phyloP scores from a whole-genome alignment of 495 filamentous ascomycete genomes.

The Penicillium atrosanguineum region DNA sequence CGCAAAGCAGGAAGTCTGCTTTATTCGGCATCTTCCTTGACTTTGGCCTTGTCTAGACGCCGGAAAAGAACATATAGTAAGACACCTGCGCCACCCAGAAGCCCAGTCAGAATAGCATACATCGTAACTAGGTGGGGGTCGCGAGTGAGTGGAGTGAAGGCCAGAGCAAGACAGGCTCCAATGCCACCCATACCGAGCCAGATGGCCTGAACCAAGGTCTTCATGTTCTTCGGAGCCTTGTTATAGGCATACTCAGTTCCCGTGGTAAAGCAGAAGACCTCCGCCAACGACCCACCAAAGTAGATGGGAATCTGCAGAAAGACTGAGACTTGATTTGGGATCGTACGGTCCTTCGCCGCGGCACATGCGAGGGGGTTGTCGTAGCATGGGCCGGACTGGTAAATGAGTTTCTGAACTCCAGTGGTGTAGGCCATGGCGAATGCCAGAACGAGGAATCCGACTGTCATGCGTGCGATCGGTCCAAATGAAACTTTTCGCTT shows the following conservation, averaged over 20 bases:
- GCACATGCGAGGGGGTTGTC: conserved; percentile 40
- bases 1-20: too few relatives aligned
- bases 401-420: conserved; percentile 40
- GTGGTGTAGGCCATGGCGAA: conserved; percentile 50
- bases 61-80: too few relatives aligned
- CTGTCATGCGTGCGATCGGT: conserved; percentile 52
- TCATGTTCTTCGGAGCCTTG: conserved; percentile 32
- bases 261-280: conserved; percentile 57
- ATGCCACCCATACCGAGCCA: conserved; percentile 21
- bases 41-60: too few relatives aligned
- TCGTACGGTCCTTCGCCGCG: conserved; percentile 12
- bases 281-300: conserved; percentile 53
- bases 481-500: conserved; percentile 37
- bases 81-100: too few relatives aligned
- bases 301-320: conserved; percentile 56
- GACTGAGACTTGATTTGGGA: conserved; percentile 46
- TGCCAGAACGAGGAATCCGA: conserved; percentile 44
- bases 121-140: conserved; percentile 26
- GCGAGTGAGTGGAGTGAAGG: conserved; percentile 24
- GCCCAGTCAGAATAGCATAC: conserved; percentile 10
- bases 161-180: conserved; percentile 24
- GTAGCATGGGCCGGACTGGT: conserved; percentile 47
- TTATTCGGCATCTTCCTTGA: too few relatives aligned
- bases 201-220: conserved; percentile 29
- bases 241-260: conserved; percentile 45